A percentile compares a stretch with the other conserved stretches of the same genome.
Evolutionary conservation across 441 rosid species (phyloP).

Genomic region (Daphne laureola): DNA sequence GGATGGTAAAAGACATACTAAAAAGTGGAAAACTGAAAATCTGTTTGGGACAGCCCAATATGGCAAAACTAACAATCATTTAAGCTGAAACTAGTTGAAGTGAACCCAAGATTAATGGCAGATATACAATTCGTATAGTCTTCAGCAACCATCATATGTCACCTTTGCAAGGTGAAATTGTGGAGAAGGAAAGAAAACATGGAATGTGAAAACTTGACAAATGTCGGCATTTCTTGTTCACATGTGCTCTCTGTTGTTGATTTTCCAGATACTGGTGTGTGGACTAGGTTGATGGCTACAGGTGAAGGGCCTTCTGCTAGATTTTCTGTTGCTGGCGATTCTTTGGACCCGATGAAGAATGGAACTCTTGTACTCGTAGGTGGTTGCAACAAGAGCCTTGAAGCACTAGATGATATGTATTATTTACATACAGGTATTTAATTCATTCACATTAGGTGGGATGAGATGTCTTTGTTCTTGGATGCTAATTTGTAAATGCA

Average conservation of each 20-base stretch:
- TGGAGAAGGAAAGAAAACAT: too few relatives aligned
- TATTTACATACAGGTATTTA: slow-evolving; percentile 74
- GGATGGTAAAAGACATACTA: too few relatives aligned
- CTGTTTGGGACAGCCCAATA: too few relatives aligned
- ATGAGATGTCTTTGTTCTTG: slow-evolving; percentile 10
- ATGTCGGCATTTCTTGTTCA: neutral
- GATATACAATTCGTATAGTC: too few relatives aligned
- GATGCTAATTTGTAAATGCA: slow-evolving; percentile 3
- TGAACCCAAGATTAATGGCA: too few relatives aligned
- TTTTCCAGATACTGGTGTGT: slow-evolving; percentile 62
- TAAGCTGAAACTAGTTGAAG: too few relatives aligned
- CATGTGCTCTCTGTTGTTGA: slow-evolving; percentile 7
- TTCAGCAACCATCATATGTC: neutral
- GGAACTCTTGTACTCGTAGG: slow-evolving; percentile 80
- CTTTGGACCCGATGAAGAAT: slow-evolving; percentile 70
- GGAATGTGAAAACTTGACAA: too few relatives aligned
- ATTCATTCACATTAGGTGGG: slow-evolving; percentile 13
- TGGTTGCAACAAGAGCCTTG: slow-evolving; percentile 91
- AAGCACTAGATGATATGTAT: slow-evolving; percentile 90
- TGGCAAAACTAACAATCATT: too few relatives aligned
- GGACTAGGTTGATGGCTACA: slow-evolving; percentile 64
- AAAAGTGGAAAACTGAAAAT: too few relatives aligned
- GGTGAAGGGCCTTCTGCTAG: slow-evolving; percentile 89
- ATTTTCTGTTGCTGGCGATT: slow-evolving; percentile 84
- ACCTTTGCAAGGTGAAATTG: neutral